A percentile compares a stretch with the other conserved stretches of the same genome.
phyloP scores from a whole-genome alignment of 148 eudicot genomes.

The Cornus controversa region DNA sequence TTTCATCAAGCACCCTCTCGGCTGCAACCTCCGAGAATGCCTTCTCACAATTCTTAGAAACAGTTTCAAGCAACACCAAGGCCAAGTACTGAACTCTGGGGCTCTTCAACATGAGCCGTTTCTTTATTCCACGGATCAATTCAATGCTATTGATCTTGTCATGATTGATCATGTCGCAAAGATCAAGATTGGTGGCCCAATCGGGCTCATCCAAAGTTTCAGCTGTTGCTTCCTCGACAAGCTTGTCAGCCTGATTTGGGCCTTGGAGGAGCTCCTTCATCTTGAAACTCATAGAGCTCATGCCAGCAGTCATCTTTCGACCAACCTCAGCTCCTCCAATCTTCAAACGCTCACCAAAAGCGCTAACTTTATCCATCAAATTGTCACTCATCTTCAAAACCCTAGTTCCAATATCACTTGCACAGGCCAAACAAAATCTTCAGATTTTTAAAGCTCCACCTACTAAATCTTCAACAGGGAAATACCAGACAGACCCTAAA shows the following conservation, averaged over 20 bases:
- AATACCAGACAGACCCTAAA: too few species aligned
- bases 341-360: slow-evolving; percentile 76
- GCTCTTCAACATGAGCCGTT: slow-evolving; percentile 64
- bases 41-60: slow-evolving; percentile 81
- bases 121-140: slow-evolving; percentile 61
- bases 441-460: background rate
- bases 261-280: slow-evolving; percentile 83
- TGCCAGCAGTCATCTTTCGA: slow-evolving; percentile 61
- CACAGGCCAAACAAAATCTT: background rate
- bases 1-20: slow-evolving; percentile 84
- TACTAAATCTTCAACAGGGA: background rate
- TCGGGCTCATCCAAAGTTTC: slow-evolving; percentile 75
- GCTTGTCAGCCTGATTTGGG: slow-evolving; percentile 64
- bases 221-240: slow-evolving; percentile 81
- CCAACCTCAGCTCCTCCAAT: slow-evolving; percentile 70
- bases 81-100: slow-evolving; percentile 72
- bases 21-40: slow-evolving; percentile 83
- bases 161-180: slow-evolving; percentile 74
- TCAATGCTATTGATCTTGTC: slow-evolving; percentile 68
- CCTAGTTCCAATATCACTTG: background rate
- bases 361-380: slow-evolving; percentile 76
- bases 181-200: slow-evolving; percentile 76
- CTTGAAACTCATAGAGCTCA: slow-evolving; percentile 76
- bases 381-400: slow-evolving; percentile 62
- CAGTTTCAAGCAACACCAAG: slow-evolving; percentile 71